Conservation (phyloP, 75 land plant species). For the Selaginella moellendorffii region DNA sequence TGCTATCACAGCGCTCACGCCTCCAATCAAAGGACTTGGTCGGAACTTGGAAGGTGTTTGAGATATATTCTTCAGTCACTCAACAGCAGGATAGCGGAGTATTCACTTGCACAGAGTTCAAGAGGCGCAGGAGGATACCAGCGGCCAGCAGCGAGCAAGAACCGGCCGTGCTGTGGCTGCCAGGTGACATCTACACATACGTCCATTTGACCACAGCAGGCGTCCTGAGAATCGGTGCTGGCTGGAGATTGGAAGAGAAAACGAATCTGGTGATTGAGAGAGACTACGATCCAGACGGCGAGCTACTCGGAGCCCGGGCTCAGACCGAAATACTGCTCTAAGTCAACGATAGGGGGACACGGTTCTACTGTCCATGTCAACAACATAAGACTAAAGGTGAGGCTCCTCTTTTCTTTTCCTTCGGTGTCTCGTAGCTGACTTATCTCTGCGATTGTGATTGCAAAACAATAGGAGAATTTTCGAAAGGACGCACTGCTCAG, state of each 20-base stretch:
- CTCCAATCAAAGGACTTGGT: conserved; percentile 52
- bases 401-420: too few relatives aligned
- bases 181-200: conserved; percentile 71
- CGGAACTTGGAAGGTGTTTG: conserved; percentile 96
- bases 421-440: too few relatives aligned
- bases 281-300: conserved; percentile 77
- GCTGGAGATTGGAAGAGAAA: conserved; percentile 79
- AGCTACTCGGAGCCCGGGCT: conserved; percentile 54
- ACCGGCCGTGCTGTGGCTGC: conserved; percentile 68
- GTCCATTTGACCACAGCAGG: conserved; percentile 76
- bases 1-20: conserved; percentile 50
- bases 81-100: conserved; percentile 26
- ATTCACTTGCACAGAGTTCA: conserved; percentile 56
- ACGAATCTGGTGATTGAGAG: conserved; percentile 89
- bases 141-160: conserved; percentile 62
- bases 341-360: too few relatives aligned
- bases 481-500: too few relatives aligned
- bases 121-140: conserved; percentile 59
- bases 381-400: too few relatives aligned
- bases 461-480: too few relatives aligned
- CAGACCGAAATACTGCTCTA: conserved; percentile 52
- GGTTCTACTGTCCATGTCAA: too few relatives aligned
- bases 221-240: conserved; percentile 67
- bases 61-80: conserved; percentile 44
- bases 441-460: too few relatives aligned